Evolutionary conservation across 306 rosid genomes (phyloP).

Genomic region (Vicia villosa): DNA sequence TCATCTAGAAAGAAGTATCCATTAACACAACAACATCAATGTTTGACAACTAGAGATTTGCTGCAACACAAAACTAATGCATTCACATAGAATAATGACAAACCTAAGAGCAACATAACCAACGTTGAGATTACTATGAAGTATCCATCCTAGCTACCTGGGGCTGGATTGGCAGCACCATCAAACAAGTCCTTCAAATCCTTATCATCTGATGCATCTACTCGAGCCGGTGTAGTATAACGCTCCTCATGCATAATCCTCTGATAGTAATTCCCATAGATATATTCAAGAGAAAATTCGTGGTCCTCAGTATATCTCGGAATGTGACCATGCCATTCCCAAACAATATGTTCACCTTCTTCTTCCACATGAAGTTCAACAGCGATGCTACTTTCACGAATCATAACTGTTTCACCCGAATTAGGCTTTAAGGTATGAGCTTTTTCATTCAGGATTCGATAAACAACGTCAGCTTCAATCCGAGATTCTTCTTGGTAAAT

Average conservation of each 20-base stretch:
- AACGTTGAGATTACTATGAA: conserved; percentile 76
- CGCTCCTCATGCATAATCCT: conserved; percentile 43
- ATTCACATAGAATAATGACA: neutral
- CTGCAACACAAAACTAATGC: neutral
- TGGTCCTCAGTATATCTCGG: too few species aligned
- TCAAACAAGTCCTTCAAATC: conserved; percentile 81
- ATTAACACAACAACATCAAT: too few species aligned
- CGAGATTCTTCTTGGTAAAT: too few species aligned
- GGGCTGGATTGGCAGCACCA: conserved; percentile 33
- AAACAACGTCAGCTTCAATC: too few species aligned
- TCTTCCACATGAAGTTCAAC: too few species aligned
- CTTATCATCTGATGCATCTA: conserved; percentile 48
- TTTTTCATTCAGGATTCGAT: too few species aligned
- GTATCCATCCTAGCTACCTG: conserved; percentile 70
- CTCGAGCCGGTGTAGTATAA: neutral
- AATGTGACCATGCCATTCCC: too few species aligned
- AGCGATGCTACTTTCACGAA: too few species aligned
- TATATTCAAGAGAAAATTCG: too few species aligned
- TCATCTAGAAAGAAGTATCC: neutral
- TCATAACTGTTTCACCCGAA: too few species aligned
- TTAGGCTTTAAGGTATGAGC: too few species aligned
- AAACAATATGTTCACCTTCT: too few species aligned
- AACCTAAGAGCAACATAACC: conserved; percentile 67
- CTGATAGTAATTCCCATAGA: conserved; percentile 90
- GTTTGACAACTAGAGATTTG: neutral